phyloP scores from a whole-genome alignment of 768 basidiomycete species.

The Thelephora ganbajun region DNA sequence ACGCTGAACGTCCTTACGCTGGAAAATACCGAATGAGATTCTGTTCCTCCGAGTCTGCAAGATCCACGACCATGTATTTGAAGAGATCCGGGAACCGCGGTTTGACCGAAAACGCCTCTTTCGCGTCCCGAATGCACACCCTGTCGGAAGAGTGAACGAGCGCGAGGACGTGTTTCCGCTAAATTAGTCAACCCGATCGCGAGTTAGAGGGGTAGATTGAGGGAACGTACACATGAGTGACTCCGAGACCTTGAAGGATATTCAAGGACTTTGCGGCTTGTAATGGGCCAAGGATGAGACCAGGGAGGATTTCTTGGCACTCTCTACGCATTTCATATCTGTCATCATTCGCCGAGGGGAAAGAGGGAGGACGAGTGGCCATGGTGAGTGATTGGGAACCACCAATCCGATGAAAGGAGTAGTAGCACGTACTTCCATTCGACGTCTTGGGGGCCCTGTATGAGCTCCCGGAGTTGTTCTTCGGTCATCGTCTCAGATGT shows the following conservation, averaged over 20 bases:
- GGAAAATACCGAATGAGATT: constrained; percentile 88
- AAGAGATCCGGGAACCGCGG: constrained; percentile 77
- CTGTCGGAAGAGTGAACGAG: constrained; percentile 21
- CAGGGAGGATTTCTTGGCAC: constrained; percentile 82
- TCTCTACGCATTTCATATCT: constrained; percentile 95
- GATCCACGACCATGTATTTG: constrained; percentile 67
- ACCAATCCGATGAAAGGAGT: background rate
- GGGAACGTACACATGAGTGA: constrained; percentile 66
- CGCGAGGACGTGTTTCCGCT: background rate
- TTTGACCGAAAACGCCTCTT: constrained; percentile 81
- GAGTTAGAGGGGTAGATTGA: background rate
- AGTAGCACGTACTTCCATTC: constrained; percentile 60
- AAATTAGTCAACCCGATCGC: background rate
- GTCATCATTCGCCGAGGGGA: background rate
- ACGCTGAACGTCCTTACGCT: constrained; percentile 27
- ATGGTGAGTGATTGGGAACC: background rate
- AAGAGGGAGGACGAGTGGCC: background rate
- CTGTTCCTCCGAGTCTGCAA: constrained; percentile 89
- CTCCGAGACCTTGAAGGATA: constrained; percentile 43
- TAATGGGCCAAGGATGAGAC: constrained; percentile 75
- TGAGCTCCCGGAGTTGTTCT: constrained; percentile 39
- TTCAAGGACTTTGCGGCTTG: constrained; percentile 76
- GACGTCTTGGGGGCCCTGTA: constrained; percentile 69
- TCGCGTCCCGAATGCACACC: constrained; percentile 78
- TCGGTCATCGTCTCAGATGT: constrained; percentile 12